Evolutionary conservation across 1,284 basidiomycete genomes (phyloP), one percentile per base, ranked within the genome.

Genomic region (Ceratobasidium sp.): DNA sequence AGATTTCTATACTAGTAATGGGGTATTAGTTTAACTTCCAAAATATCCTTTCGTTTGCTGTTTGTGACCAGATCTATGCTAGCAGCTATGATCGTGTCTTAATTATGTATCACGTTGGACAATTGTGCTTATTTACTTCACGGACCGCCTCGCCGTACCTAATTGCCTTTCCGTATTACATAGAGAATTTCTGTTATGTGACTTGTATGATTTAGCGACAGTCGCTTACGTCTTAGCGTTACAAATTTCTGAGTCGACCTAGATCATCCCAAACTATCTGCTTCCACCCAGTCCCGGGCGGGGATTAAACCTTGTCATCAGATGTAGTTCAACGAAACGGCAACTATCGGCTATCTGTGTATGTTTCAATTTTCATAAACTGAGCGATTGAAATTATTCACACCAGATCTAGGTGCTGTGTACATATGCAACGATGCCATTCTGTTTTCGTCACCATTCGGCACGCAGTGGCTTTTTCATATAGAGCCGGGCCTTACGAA

Each of bases 1-100:
- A 75, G 80, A 81, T 75, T 92, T 89, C 80, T 91, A 90, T 79
- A 76, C 76, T 28, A 77, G 30, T 21, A 50, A 60, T 34, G 43
- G 32, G 57, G 43, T 71, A 59, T 34, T 69, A 34, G 26, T 57
- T 21, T 71, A 41, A 59, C 21, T 71, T 39, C 18, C 55, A 58
- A 58, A 16, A n/a, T 55, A 18, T 26, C 55, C 57, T 59, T 60
- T 52, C 55, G 16, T 41, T 58, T 59, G 55, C 43, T 39, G n/a
- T 60, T 71, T 43, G 21, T 26, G 41, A 16, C 41, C 14, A 26
- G 26, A 43, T 55, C 50, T 28, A 36, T 61, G 43, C 46, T 46
- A 28, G n/a, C n/a, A n/a, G 43, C 23, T 61, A 32, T 16, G 23
- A n/a, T 16, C 16, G 28, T n/a, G 30, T 28, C 41, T 28, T 3